Evolutionary conservation across 352 stramenopile genomes (phyloP).

Genomic region (Phytophthora nicotianae): DNA sequence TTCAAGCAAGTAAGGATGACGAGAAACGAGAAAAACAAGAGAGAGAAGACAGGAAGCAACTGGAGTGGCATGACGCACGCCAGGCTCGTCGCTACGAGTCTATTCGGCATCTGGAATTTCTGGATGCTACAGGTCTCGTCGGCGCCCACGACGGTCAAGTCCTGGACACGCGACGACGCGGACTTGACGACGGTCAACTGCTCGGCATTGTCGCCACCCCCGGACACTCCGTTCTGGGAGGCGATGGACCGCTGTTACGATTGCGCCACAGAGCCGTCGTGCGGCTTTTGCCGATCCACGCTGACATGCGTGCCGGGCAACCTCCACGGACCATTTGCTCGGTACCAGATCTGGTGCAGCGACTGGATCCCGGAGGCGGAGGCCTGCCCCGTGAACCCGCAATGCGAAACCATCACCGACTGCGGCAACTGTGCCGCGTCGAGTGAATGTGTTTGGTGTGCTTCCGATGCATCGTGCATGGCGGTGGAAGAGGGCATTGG

Average conservation of each 20-base stretch:
- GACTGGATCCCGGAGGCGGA: constrained; percentile 65
- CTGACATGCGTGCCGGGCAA: constrained; percentile 84
- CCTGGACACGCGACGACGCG: constrained; percentile 33
- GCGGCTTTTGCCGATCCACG: constrained; percentile 93
- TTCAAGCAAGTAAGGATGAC: constrained; percentile 16
- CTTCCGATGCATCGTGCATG: constrained; percentile 84
- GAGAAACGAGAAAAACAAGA: constrained; percentile 24
- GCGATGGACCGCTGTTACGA: constrained; percentile 70
- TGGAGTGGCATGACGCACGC: constrained; percentile 12
- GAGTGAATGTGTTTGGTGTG: constrained; percentile 90
- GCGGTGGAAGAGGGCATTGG: constrained; percentile 84
- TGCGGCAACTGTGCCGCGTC: constrained; percentile 71
- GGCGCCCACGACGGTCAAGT: constrained; percentile 23
- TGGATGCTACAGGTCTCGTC: constrained; percentile 20
- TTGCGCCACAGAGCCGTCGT: constrained; percentile 69
- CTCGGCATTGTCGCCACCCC: constrained; percentile 51
- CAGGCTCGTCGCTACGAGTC: constrained; percentile 15
- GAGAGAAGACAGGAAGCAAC: constrained; percentile 15
- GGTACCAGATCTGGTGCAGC: constrained; percentile 48
- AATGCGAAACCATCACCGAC: constrained; percentile 50
- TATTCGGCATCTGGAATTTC: constrained; percentile 28
- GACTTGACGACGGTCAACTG: constrained; percentile 45
- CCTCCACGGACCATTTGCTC: constrained; percentile 47
- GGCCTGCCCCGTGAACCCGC: constrained; percentile 75
- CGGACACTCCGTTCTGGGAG: constrained; percentile 62